Conservation (phyloP, 176 grass and related monocot genomes). For the Juncus inflexus region DNA sequence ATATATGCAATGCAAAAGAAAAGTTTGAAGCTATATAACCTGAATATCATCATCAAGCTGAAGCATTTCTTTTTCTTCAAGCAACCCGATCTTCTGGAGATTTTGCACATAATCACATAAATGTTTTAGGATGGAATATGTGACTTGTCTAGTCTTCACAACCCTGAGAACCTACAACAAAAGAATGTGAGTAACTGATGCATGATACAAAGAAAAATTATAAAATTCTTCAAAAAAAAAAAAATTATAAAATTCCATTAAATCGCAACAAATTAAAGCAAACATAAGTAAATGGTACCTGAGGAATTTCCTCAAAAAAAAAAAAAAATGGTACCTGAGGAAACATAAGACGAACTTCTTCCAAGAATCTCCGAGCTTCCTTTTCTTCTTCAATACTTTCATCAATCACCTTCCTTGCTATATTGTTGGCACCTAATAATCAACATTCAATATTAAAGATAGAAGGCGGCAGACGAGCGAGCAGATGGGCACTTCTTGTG, state of each 20-base stretch:
- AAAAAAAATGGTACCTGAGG: slow-evolving; percentile 55
- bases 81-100: slow-evolving; percentile 74
- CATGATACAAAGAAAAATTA: background rate
- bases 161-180: slow-evolving; percentile 62
- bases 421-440: slow-evolving; percentile 69
- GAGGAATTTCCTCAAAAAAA: no score
- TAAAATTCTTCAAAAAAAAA: background rate
- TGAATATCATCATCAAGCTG: slow-evolving; percentile 83
- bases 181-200: no score
- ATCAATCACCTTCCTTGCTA: slow-evolving; percentile 65
- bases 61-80: slow-evolving; percentile 76
- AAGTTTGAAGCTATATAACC: no score
- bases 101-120: slow-evolving; percentile 87
- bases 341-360: slow-evolving; percentile 65
- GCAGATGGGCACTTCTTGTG: no score
- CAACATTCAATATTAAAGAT: no score
- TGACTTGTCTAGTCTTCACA: slow-evolving; percentile 90
- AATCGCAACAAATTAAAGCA: no score
- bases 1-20: no score
- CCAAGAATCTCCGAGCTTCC: slow-evolving; percentile 85
- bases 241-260: background rate
- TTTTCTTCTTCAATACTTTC: slow-evolving; percentile 75
- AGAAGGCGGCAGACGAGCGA: no score
- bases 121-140: slow-evolving; percentile 81
- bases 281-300: no score